phyloP scores from a whole-genome alignment of 495 filamentous ascomycete species.

The Xylaria acuta region DNA sequence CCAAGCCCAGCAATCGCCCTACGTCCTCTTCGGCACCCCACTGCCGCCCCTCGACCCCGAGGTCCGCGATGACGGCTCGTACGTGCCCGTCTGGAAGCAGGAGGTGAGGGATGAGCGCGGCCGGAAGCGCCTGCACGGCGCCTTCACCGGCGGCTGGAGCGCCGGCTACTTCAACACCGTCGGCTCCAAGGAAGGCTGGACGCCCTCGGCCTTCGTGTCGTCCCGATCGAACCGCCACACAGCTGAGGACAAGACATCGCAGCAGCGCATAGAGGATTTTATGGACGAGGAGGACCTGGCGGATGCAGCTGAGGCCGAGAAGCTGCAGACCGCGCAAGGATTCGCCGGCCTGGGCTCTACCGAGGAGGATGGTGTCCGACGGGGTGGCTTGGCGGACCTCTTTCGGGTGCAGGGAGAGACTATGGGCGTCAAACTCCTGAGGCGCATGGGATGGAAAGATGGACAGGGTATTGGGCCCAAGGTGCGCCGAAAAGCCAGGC shows the following conservation, averaged over 20 bases:
- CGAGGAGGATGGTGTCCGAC: constrained; percentile 59
- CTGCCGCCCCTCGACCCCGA: constrained; percentile 81
- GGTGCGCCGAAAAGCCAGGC: constrained; percentile 74
- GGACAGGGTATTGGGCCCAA: constrained; percentile 93
- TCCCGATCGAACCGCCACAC: constrained; percentile 81
- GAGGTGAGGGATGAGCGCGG: constrained; percentile 94
- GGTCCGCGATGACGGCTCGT: constrained; percentile 89
- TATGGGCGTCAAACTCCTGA: constrained; percentile 85
- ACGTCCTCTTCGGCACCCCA: constrained; percentile 83
- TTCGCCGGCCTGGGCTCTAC: constrained; percentile 82
- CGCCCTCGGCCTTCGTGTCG: constrained; percentile 87
- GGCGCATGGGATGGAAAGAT: constrained; percentile 95
- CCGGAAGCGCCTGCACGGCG: constrained; percentile 89
- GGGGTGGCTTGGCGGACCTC: constrained; percentile 71
- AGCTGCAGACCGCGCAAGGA: constrained; percentile 70
- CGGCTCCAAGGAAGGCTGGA: constrained; percentile 98
- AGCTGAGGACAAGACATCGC: constrained; percentile 58
- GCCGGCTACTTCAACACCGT: constrained; percentile 99
- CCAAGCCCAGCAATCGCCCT: constrained; percentile 75
- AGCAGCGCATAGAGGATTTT: constrained; percentile 84
- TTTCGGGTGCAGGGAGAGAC: constrained; percentile 80
- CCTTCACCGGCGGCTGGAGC: constrained; percentile 96
- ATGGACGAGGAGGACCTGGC: constrained; percentile 98
- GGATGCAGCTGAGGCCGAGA: constrained; percentile 78
- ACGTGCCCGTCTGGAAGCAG: constrained; percentile 95